A percentile compares a stretch with the other conserved stretches of the same genome.
These are phyloP conservation scores for Leucocoprinus leucothites DNA, from an alignment of 768 basidiomycete species.

Conservation along the genomic window DNA sequence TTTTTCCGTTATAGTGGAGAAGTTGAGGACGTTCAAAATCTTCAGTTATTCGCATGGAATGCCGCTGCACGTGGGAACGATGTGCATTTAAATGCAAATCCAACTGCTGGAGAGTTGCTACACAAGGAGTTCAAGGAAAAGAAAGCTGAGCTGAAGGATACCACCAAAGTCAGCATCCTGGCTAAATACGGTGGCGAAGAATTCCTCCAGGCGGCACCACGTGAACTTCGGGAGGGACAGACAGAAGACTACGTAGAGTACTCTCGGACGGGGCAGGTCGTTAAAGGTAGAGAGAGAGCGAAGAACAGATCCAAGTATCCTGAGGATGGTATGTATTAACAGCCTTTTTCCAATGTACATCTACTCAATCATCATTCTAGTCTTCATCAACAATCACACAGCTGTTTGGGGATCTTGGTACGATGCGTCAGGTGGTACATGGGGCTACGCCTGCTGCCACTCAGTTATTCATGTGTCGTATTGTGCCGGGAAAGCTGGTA, in stretches of 20 bases:
- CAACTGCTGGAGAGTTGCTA: conserved; percentile 90
- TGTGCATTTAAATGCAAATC: conserved; percentile 93
- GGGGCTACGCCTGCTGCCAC: conserved; percentile 98
- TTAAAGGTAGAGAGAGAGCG: conserved; percentile 88
- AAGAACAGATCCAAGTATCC: conserved; percentile 91
- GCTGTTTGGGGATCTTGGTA: conserved; percentile 99
- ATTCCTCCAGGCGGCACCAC: conserved; percentile 86
- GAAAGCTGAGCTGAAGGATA: conserved; percentile 89
- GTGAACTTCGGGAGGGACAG: conserved; percentile 91
- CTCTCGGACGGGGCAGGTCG: conserved; percentile 83
- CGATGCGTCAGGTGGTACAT: conserved; percentile 59
- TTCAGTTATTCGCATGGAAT: conserved; percentile 98
- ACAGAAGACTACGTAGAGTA: conserved; percentile 98
- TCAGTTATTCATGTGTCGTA: conserved; percentile 84
- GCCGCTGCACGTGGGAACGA: conserved; percentile 91
- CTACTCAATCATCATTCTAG: conserved; percentile 36
- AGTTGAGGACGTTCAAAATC: conserved; percentile 84
- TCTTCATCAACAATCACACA: conserved; percentile 90
- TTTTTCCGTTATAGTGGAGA: conserved; percentile 91
- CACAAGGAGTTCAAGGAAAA: conserved; percentile 90
- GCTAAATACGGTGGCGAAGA: conserved; percentile 93
- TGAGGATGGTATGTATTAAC: conserved; percentile 78
- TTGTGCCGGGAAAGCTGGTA: conserved; percentile 86
- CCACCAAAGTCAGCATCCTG: conserved; percentile 85
- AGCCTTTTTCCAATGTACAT: conserved; percentile 3